These are phyloP conservation scores for Aspergillus niger DNA, from an alignment of 2,329 filamentous ascomycete genomes.

Conservation along the genomic window DNA sequence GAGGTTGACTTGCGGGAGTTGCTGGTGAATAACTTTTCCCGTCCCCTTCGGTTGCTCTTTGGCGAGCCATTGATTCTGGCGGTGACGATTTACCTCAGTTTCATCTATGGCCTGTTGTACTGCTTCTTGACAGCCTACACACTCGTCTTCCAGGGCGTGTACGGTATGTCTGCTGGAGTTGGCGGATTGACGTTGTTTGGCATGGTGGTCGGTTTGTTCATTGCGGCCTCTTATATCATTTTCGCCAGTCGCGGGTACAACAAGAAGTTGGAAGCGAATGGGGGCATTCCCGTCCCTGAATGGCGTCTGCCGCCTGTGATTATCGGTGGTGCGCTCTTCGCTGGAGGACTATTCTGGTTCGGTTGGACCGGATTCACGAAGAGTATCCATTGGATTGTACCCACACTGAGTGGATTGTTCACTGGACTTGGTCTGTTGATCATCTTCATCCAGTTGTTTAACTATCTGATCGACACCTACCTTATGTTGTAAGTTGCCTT, in stretches of 20 bases:
- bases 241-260: constrained; percentile 68
- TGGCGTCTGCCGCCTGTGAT: constrained; percentile 60
- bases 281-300: constrained; percentile 58
- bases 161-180: constrained; percentile 69
- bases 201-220: constrained; percentile 72
- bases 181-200: constrained; percentile 81
- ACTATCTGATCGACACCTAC: constrained; percentile 63
- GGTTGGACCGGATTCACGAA: constrained; percentile 66
- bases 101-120: constrained; percentile 41
- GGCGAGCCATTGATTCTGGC: constrained; percentile 47
- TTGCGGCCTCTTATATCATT: constrained; percentile 67
- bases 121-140: constrained; percentile 43
- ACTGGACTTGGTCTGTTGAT: constrained; percentile 60
- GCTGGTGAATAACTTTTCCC: constrained; percentile 50
- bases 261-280: constrained; percentile 68
- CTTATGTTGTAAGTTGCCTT: constrained; percentile 43
- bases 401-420: constrained; percentile 52
- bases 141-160: constrained; percentile 52
- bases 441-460: constrained; percentile 60
- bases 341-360: constrained; percentile 73
- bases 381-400: constrained; percentile 45
- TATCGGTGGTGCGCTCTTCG: constrained; percentile 53
- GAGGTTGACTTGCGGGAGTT: constrained; percentile 52
- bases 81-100: constrained; percentile 43
- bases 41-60: constrained; percentile 44